Base-by-base conservation (phyloP, 305 asterid species). In the Striga hermonthica region DNA sequence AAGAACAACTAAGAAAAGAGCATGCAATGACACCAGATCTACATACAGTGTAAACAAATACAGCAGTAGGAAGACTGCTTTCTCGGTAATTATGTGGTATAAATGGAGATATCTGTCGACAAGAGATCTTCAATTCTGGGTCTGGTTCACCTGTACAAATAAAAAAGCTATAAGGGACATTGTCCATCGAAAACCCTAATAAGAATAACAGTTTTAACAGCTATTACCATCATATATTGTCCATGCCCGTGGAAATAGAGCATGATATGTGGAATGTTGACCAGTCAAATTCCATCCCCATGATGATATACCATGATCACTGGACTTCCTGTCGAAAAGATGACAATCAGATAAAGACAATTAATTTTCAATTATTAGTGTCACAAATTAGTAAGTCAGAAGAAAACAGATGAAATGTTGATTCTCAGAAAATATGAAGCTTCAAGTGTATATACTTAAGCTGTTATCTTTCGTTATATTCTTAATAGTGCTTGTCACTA, bases 211-310 rank as follows among this genome's bases (percentile, higher is more conserved):
- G 34, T 55, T 45, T 6, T 34, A 45, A 40, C 38, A 60, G 68
- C 37, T 64, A 47, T 68, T 82, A 90, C 99, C 99, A 67, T 94
- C 99, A 76, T 94, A 94, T 72, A 94, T 53, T 6, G 97, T 94
- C 97, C 99, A 94, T 0, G 99, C 88, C 79, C 99, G 81, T 5
- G 99, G 99, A 82, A 94, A 94, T 62, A 94, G 79, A 45, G 98
- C 99, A 76, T 94, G 99, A 78, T 94, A 94, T n/a, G 99, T 90
- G 41, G 99, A 94, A 79, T 88, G 98, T 74, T 94, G 98, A 39
- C 99, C 99, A 50, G 67, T 89, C 76, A 94, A 76, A 75, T 90
- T 90, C 98, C 99, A 94, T 12, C 97, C 99, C 99, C 99, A 94
- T 34, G 99, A 90, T 60, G 98, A 88, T 75, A 88, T 85, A 75